Percentiles rank a stretch among this genome's conserved stretches.
phyloP scores from a whole-genome alignment of 768 basidiomycete species.

The Mycena polygramma region DNA sequence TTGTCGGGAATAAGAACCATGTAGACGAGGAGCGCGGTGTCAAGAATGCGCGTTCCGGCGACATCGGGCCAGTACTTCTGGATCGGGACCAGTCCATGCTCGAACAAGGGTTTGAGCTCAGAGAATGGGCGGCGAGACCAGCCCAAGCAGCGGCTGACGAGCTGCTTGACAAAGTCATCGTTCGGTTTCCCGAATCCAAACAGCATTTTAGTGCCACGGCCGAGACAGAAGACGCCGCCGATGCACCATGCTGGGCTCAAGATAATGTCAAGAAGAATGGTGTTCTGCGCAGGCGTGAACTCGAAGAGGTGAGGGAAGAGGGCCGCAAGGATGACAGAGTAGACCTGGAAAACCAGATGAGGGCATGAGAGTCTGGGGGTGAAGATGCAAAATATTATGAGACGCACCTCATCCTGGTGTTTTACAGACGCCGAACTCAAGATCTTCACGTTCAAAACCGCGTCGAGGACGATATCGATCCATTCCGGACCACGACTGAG shows the following conservation, averaged over 20 bases:
- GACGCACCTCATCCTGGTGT: neutral
- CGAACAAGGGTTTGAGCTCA: no score
- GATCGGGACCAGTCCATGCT: no score
- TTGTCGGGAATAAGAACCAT: no score
- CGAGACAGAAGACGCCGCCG: no score
- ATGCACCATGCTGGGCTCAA: neutral
- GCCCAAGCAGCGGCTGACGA: neutral
- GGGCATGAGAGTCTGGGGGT: no score
- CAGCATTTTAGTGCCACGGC: neutral
- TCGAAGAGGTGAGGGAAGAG: conserved; percentile 11
- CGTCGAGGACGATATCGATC: conserved; percentile 2
- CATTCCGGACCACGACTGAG: neutral
- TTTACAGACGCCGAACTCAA: no score
- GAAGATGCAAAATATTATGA: neutral
- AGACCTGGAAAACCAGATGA: neutral
- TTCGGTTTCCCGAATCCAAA: conserved; percentile 3
- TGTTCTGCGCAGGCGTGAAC: conserved; percentile 12
- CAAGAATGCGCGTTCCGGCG: no score
- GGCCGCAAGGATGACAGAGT: neutral
- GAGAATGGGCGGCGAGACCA: no score
- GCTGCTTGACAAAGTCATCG: neutral
- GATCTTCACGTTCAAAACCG: neutral
- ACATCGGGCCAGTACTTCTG: no score
- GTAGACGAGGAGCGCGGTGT: no score
- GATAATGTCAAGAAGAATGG: conserved; percentile 10